Evolutionary conservation across 345 rosid genomes (phyloP).

Genomic region (Alliaria petiolata): DNA sequence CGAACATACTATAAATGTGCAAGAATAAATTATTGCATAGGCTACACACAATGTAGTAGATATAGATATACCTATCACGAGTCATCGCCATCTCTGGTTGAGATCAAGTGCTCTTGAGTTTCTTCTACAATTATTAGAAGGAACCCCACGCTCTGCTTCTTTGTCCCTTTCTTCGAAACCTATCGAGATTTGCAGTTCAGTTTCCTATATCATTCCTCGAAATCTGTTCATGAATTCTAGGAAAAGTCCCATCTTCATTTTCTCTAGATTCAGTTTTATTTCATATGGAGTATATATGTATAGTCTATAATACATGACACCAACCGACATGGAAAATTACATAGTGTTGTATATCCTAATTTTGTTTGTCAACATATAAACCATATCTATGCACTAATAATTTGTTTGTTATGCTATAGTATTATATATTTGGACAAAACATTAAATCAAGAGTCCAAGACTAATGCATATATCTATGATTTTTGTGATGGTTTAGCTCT

Average conservation of each 20-base stretch:
- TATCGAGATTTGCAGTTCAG: background rate
- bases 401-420: background rate
- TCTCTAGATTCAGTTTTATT: background rate
- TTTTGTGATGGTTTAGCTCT: background rate
- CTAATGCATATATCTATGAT: background rate
- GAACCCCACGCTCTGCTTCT: conserved; percentile 28
- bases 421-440: background rate
- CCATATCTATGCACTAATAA: background rate
- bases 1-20: background rate
- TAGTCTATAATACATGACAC: no score
- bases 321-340: background rate
- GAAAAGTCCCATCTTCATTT: conserved; percentile 10
- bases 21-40: conserved; percentile 8
- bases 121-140: conserved; percentile 27
- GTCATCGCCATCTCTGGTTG: conserved; percentile 18
- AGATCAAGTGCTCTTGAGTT: conserved; percentile 24
- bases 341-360: no score
- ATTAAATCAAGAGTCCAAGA: background rate
- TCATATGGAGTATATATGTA: no score
- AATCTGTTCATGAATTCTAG: conserved; percentile 19
- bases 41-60: conserved; percentile 14
- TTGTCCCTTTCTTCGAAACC: conserved; percentile 25
- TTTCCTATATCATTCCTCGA: conserved; percentile 21
- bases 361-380: background rate
- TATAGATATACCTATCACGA: conserved; percentile 13